Evolutionary conservation across 345 rosid species (phyloP), one percentile per base, ranked within the genome.

Genomic region (Bretschneidera sinensis): DNA sequence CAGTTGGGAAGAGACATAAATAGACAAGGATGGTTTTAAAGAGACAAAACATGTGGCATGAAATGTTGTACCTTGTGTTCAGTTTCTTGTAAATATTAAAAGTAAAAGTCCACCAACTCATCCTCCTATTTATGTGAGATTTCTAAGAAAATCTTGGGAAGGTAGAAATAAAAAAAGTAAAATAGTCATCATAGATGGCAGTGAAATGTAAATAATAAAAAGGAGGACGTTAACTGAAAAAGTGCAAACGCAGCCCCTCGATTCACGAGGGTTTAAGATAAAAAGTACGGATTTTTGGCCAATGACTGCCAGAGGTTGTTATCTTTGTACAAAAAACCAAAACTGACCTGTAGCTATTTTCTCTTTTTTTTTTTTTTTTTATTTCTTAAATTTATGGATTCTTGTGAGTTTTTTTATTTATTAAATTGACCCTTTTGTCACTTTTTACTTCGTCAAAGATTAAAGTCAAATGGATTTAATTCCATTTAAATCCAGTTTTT

Each of bases 41-140:
- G 78, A 70, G 79, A 80, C 85, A 77, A 80, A 80, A 77, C 81
- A 74, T 71, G 48, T 63, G 69, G 64, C 81, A 60, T 74, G 76
- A 66, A 66, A 61, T 76, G 77, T 54, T 55, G 69, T 54, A 21
- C 43, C 59, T 57, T 53, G 65, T 66, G 60, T 56, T 54, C 61
- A 10, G 59, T 63, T 52, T 64, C 63, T 55, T 33, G 17, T n/a
- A n/a, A n/a, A n/a, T n/a, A n/a, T n/a, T n/a, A n/a, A n/a, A n/a
- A n/a, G n/a, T n/a, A n/a, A n/a, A n/a, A n/a, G n/a, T n/a, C n/a
- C n/a, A n/a, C n/a, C n/a, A n/a, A n/a, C n/a, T n/a, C n/a, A n/a
- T n/a, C n/a, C n/a, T n/a, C n/a, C n/a, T n/a, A 28, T 28, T 2
- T 28, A 2, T 28, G 8, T 28, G 8, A 28, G 3, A 28, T 39